These are phyloP conservation scores for Heteromeles arbutifolia DNA, from an alignment of 306 rosid genomes.

Conservation along the genomic window DNA sequence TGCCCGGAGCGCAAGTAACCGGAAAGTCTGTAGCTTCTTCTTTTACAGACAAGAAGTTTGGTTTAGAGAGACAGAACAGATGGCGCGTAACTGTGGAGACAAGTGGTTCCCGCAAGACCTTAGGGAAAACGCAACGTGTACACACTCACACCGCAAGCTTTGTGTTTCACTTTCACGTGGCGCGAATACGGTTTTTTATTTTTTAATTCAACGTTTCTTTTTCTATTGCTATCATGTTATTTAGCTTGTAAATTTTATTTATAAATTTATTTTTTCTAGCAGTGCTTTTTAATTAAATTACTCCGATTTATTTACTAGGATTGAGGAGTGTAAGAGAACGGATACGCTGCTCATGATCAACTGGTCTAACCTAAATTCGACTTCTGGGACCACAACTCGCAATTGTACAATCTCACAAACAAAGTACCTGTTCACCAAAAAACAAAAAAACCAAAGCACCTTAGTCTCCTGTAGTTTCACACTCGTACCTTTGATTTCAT, in stretches of 20 bases:
- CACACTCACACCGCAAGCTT: not conserved
- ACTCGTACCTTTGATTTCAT: too few species aligned
- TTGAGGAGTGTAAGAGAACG: too few species aligned
- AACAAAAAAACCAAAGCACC: too few species aligned
- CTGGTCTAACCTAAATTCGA: too few species aligned
- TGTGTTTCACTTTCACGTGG: not conserved
- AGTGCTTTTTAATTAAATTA: fast-evolving
- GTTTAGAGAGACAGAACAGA: conserved; percentile 7
- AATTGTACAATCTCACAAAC: too few species aligned
- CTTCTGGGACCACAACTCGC: too few species aligned
- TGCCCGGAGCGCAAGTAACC: not conserved
- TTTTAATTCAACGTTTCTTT: too few species aligned
- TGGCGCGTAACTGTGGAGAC: conserved; percentile 4
- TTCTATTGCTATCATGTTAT: fast-evolving
- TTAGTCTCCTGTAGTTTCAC: too few species aligned
- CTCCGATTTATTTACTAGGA: too few species aligned
- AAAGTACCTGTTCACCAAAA: too few species aligned
- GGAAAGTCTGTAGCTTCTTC: not conserved
- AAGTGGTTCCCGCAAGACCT: not conserved
- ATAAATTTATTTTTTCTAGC: fast-evolving
- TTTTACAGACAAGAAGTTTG: not conserved
- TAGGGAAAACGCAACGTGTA: not conserved
- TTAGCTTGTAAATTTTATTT: too few species aligned
- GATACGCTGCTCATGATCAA: fast-evolving
- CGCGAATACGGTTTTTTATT: too few species aligned